Conservation (phyloP, 2,329 filamentous ascomycete genomes). For the Alternaria triticimaculans region DNA sequence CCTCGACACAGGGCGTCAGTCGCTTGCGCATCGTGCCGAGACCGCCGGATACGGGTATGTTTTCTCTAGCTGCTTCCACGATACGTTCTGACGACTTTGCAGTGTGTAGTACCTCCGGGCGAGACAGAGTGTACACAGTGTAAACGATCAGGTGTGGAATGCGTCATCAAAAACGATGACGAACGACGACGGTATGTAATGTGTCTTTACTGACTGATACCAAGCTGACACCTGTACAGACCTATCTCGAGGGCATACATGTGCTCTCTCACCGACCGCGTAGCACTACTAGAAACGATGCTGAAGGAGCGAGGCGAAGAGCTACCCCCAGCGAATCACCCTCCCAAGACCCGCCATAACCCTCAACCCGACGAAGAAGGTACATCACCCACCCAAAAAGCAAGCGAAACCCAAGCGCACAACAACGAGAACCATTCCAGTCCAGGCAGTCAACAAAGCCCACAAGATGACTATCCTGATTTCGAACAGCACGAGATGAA, state of each 20-base stretch:
- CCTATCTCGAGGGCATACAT: slow-evolving; percentile 66
- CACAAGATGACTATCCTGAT: slow-evolving; percentile 31
- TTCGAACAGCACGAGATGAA: slow-evolving; percentile 35
- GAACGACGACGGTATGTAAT: slow-evolving; percentile 58
- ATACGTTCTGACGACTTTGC: slow-evolving; percentile 31
- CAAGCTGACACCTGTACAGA: slow-evolving; percentile 40
- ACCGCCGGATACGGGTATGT: slow-evolving; percentile 51
- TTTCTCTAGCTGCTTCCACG: background rate
- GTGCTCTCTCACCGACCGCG: slow-evolving; percentile 63
- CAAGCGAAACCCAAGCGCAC: slow-evolving; percentile 14
- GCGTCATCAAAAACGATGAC: slow-evolving; percentile 65
- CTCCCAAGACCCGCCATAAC: slow-evolving; percentile 57
- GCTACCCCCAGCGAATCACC: slow-evolving; percentile 60
- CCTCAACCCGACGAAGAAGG: slow-evolving; percentile 41
- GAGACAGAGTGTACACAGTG: slow-evolving; percentile 61
- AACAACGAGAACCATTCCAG: slow-evolving; percentile 34
- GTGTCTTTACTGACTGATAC: background rate
- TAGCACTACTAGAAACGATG: slow-evolving; percentile 60
- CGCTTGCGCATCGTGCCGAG: slow-evolving; percentile 62
- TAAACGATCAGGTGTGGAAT: slow-evolving; percentile 58
- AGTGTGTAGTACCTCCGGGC: slow-evolving; percentile 63
- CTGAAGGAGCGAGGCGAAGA: slow-evolving; percentile 58
- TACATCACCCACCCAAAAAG: slow-evolving; percentile 27
- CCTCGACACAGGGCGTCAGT: slow-evolving; percentile 58
- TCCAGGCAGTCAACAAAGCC: slow-evolving; percentile 40